Conservation (phyloP, 1,139 yeast species). For the Diutina siamensis region DNA sequence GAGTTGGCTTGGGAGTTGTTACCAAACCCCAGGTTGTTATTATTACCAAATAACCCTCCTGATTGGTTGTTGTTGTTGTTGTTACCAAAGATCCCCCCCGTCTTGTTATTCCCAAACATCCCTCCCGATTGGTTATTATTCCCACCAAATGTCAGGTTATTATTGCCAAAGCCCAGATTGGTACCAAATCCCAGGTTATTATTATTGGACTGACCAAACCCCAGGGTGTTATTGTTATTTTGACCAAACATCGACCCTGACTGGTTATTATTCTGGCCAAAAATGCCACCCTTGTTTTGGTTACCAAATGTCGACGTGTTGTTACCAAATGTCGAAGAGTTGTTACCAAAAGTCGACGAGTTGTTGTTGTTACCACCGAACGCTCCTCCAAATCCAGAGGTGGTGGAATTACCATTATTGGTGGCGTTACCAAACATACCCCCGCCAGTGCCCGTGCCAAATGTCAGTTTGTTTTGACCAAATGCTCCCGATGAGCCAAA, state of each 20-base stretch:
- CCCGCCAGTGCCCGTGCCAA: not conserved
- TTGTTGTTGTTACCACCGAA: not conserved
- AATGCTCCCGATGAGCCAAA: conserved; percentile 10
- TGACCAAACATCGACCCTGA: conserved; percentile 12
- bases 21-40: conserved; percentile 1
- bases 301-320: conserved; percentile 9
- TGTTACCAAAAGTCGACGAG: conserved; percentile 12
- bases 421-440: not conserved
- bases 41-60: not conserved
- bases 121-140: conserved; percentile 6
- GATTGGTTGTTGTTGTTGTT: not conserved
- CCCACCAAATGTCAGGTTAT: not conserved
- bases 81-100: conserved; percentile 2
- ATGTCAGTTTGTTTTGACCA: not conserved
- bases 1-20: not conserved
- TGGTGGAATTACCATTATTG: conserved; percentile 7
- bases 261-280: conserved; percentile 5
- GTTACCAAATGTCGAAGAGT: conserved; percentile 7
- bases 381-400: conserved; percentile 10
- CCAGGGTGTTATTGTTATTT: conserved; percentile 12
- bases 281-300: not conserved
- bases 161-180: not conserved
- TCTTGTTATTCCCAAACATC: not conserved
- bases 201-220: conserved; percentile 1
- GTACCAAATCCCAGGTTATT: not conserved